Base-by-base conservation (phyloP, 805 yeast species). In the Metschnikowia santaceciliae region DNA sequence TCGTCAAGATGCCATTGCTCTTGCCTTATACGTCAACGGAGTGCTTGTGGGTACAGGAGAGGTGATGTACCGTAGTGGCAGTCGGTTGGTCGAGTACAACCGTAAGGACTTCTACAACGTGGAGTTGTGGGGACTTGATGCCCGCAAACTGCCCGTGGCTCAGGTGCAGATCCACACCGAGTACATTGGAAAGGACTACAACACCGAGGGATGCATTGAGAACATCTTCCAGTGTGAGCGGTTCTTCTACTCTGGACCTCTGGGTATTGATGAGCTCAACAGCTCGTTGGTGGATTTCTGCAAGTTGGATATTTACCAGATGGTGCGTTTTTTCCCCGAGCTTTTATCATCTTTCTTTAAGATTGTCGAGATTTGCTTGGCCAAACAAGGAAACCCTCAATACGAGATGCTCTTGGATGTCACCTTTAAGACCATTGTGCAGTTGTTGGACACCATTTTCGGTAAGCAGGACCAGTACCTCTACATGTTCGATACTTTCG, bases 131-230 rank as follows among this genome's bases (percentile, higher is more conserved):
- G 72, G 80, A 26, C 56, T 62, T 32, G 59, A 64, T 39, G 67
- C 64, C 51, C 41, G 39, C 32, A 68, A 69, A 19, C 54, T 68
- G 20, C 72, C 76, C 17, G 63, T 74, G 39, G 76, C 79, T n/a
- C 73, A 69, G 36, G 70, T 75, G 23, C 86, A 85, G 55, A 58
- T 87, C 17, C 72, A 78, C 15, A 71, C 87, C 0, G 82, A 79
- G 47, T 88, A 86, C 63, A 81, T 83, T 49, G 96, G 96, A 23
- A 84, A 78, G 56, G 64, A 71, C 14, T 86, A 72, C 68, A 86
- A 87, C 59, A 68, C 81, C 17, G 89, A 84, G 52, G 47, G 68
- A 5, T 68, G 83, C 3, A 72, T 85, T 51, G 80, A 78, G 39
- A 74, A 76, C 32, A 68, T 88, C 43, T 63, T 83, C 55, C 75